phyloP scores from a whole-genome alignment of 495 filamentous ascomycete genomes.

The Platismatia glauca region DNA sequence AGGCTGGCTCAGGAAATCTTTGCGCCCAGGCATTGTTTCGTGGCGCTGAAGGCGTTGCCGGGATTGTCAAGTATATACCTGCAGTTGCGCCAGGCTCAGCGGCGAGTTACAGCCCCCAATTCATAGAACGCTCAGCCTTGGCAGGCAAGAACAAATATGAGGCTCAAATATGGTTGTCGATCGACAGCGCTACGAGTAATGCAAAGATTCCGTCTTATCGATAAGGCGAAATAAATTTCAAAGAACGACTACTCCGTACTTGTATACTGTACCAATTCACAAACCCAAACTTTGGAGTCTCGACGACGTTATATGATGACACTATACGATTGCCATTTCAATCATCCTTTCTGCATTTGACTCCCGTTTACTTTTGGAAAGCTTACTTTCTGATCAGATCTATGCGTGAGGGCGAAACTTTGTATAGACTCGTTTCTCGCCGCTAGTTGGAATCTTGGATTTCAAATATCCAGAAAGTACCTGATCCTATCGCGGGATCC shows the following conservation, averaged over 20 bases:
- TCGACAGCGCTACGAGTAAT: not conserved
- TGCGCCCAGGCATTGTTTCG: conserved; percentile 47
- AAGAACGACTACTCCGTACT: not conserved
- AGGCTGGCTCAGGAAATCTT: conserved; percentile 83
- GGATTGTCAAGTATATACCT: not conserved
- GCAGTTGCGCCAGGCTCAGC: not conserved
- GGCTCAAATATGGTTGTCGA: not conserved
- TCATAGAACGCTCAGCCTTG: not conserved
- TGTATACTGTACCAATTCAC: too few species aligned
- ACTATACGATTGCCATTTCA: not conserved
- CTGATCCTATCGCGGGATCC: not conserved
- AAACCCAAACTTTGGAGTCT: too few species aligned
- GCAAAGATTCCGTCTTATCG: conserved; percentile 11
- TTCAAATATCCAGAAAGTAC: not conserved
- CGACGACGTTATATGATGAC: too few species aligned
- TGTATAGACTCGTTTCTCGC: not conserved
- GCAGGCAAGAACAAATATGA: not conserved
- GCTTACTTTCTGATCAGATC: too few species aligned
- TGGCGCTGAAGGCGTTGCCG: not conserved
- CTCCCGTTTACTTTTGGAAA: too few species aligned
- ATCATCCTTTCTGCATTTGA: not conserved
- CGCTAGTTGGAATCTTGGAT: not conserved
- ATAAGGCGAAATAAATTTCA: conserved; percentile 4
- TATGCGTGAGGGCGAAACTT: too few species aligned
- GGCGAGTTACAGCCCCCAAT: not conserved